Percentiles rank a stretch among this genome's conserved stretches.
Evolutionary conservation across 306 rosid species (phyloP).

Genomic region (Parietaria judaica): DNA sequence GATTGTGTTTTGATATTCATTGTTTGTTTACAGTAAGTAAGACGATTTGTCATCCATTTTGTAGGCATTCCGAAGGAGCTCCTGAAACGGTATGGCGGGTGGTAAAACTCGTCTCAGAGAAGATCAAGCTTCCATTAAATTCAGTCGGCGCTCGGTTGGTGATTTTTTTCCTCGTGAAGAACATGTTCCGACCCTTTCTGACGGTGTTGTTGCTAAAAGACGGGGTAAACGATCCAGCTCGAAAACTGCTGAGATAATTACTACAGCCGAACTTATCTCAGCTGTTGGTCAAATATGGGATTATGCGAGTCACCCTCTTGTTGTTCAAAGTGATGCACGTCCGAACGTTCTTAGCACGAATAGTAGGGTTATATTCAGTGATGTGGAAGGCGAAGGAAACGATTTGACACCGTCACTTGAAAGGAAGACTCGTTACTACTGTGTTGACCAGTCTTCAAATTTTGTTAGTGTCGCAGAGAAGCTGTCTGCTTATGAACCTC

Average conservation of each 20-base stretch:
- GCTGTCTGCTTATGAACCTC: slow-evolving; percentile 35
- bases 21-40: slow-evolving; percentile 14
- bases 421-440: slow-evolving; percentile 19
- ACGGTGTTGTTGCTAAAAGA: slow-evolving; percentile 22
- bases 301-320: slow-evolving; percentile 60
- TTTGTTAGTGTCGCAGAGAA: slow-evolving; percentile 41
- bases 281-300: slow-evolving; percentile 61
- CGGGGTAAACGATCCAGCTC: slow-evolving; percentile 20
- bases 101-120: slow-evolving; percentile 28
- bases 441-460: slow-evolving; percentile 32
- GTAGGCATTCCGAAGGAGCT: slow-evolving; percentile 24
- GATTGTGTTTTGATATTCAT: not conserved
- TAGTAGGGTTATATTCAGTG: slow-evolving; percentile 27
- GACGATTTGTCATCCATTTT: slow-evolving; percentile 21
- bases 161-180: slow-evolving; percentile 34
- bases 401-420: slow-evolving; percentile 23
- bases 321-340: slow-evolving; percentile 28
- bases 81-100: slow-evolving; percentile 42
- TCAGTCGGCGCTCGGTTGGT: slow-evolving; percentile 31
- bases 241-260: slow-evolving; percentile 43
- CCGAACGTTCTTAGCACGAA: slow-evolving; percentile 25
- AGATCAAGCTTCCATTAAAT: slow-evolving; percentile 51
- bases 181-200: slow-evolving; percentile 26
- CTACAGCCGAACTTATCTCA: slow-evolving; percentile 50
- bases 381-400: slow-evolving; percentile 30